Evolutionary conservation across 1,284 basidiomycete species (phyloP).

Genomic region (Cutaneotrichosporon cutaneum): DNA sequence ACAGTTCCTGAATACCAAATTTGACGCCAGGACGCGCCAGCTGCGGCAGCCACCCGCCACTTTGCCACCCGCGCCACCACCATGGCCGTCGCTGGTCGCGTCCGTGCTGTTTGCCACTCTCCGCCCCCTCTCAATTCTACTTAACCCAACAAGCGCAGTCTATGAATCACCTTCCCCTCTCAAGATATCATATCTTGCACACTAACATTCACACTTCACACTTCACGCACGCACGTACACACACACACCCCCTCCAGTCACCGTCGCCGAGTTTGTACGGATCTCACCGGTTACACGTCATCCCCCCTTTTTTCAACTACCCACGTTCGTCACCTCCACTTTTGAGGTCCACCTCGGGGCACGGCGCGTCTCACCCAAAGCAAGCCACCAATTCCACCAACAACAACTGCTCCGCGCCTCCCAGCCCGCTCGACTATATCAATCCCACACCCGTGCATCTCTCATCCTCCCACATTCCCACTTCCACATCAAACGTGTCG

Average conservation of each 20-base stretch:
- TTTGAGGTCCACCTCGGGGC: neutral
- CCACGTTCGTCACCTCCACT: conserved; percentile 6
- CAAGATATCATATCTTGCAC: neutral
- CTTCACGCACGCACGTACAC: no score
- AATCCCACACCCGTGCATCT: neutral
- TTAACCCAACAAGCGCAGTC: no score
- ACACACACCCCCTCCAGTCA: no score
- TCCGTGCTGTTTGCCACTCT: no score
- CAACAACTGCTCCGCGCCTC: neutral
- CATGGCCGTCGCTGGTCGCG: no score
- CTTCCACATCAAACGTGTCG: neutral
- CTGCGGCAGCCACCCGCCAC: neutral
- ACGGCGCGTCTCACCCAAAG: no score
- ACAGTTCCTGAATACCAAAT: no score
- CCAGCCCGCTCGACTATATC: neutral
- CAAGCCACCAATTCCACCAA: neutral
- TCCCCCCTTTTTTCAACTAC: neutral
- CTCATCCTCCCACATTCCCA: neutral
- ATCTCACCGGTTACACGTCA: neutral
- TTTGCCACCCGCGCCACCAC: neutral
- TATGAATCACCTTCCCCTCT: neutral
- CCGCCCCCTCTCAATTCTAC: no score
- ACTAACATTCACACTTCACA: neutral
- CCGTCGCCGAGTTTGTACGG: neutral
- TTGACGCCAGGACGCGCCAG: neutral